phyloP scores from a whole-genome alignment of 2,329 filamentous ascomycete species.

The Nigrograna mackinnonii region DNA sequence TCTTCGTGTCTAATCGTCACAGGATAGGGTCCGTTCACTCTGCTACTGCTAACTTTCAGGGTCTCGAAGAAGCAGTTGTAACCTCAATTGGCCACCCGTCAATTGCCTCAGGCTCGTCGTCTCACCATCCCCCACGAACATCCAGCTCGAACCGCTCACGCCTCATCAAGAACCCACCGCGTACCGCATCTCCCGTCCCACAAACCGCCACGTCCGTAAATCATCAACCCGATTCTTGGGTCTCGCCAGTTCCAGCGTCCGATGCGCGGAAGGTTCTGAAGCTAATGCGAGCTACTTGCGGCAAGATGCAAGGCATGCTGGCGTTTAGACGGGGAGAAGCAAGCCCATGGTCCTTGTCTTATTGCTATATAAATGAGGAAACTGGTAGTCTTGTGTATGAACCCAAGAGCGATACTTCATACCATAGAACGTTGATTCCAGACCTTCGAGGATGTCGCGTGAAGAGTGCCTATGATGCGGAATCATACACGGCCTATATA shows the following conservation, averaged over 20 bases:
- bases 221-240: conserved; percentile 37
- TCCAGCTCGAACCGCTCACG: conserved; percentile 33
- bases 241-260: conserved; percentile 55
- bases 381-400: conserved; percentile 76
- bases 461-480: conserved; percentile 52
- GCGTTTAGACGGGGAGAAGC: conserved; percentile 68
- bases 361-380: conserved; percentile 78
- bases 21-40: conserved; percentile 74
- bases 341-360: conserved; percentile 70
- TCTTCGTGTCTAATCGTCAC: conserved; percentile 57
- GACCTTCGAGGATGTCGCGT: conserved; percentile 77
- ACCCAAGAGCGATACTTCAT: conserved; percentile 66
- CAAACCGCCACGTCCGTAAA: conserved; percentile 19
- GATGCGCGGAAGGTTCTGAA: conserved; percentile 73
- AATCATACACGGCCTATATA: conserved; percentile 53
- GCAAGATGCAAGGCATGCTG: conserved; percentile 77
- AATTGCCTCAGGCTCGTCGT: conserved; percentile 36
- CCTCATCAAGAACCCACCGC: conserved; percentile 29
- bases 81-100: conserved; percentile 47
- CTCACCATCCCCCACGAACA: conserved; percentile 28
- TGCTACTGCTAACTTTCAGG: conserved; percentile 57
- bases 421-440: conserved; percentile 69
- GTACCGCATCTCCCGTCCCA: conserved; percentile 22
- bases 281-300: conserved; percentile 77
- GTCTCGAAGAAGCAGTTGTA: conserved; percentile 43